These are phyloP conservation scores for Suhomyces wounanorum DNA, from an alignment of 1,139 yeast species.

Conservation along the genomic window DNA sequence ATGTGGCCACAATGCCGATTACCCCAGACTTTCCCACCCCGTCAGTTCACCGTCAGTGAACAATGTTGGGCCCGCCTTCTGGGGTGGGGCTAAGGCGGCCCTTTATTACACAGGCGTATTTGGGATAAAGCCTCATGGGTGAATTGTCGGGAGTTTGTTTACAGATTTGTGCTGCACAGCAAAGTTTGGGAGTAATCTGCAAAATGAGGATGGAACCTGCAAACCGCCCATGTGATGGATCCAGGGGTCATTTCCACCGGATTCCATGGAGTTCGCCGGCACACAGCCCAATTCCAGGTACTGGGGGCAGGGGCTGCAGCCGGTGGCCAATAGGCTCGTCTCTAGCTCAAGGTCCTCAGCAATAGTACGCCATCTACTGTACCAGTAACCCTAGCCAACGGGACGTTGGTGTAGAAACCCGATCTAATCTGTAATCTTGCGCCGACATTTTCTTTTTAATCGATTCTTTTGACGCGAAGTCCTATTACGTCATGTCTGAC, in stretches of 20 bases:
- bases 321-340: no score
- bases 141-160: background rate
- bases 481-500: background rate
- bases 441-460: background rate
- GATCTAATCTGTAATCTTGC: background rate
- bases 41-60: background rate
- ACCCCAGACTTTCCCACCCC: background rate
- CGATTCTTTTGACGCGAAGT: slow-evolving; percentile 1
- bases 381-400: background rate
- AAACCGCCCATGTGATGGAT: background rate
- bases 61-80: background rate
- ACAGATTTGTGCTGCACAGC: background rate
- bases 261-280: background rate
- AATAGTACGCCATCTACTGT: background rate
- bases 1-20: background rate
- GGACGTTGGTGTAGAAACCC: background rate
- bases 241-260: no score
- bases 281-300: background rate
- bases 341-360: background rate
- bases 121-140: background rate
- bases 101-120: background rate
- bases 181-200: no score
- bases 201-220: background rate
- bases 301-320: no score
- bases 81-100: background rate